Percentiles rank a stretch among this genome's conserved stretches.
Conservation (phyloP, 208 protist genomes). For the Borovskyia barvae region DNA sequence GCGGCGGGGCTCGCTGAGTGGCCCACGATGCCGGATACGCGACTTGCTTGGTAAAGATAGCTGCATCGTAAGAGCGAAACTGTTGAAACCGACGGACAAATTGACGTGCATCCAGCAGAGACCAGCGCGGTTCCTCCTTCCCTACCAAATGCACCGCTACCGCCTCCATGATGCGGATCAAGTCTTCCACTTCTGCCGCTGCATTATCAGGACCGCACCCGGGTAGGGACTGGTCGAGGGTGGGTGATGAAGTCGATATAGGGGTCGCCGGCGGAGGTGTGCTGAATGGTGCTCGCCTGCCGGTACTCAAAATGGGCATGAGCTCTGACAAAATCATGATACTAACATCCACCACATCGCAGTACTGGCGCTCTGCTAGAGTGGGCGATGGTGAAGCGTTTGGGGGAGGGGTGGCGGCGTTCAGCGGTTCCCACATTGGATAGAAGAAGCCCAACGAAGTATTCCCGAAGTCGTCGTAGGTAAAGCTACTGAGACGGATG, state of each 20-base stretch:
- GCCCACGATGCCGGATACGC: constrained; percentile 48
- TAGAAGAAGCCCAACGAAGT: constrained; percentile 58
- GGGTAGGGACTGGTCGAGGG: constrained; percentile 1
- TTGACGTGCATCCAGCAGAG: constrained; percentile 45
- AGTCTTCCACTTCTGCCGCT: constrained; percentile 15
- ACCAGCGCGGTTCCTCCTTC: constrained; percentile 53
- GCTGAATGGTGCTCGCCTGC: neutral
- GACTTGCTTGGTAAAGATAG: constrained; percentile 46
- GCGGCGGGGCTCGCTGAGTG: constrained; percentile 21
- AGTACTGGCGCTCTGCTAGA: constrained; percentile 18
- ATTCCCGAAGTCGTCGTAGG: constrained; percentile 78
- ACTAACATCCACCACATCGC: constrained; percentile 31
- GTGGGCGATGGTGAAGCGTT: neutral
- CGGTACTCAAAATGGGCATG: constrained; percentile 6
- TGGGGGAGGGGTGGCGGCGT: neutral
- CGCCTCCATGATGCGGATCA: constrained; percentile 40
- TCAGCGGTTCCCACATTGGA: constrained; percentile 15
- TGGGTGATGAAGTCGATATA: constrained; percentile 5
- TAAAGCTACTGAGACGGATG: constrained; percentile 62
- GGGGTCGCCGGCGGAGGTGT: neutral
- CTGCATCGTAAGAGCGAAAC: constrained; percentile 30
- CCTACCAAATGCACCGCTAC: constrained; percentile 61
- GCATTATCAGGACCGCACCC: neutral
- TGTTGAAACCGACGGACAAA: constrained; percentile 64
- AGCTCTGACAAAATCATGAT: constrained; percentile 32